Evolutionary conservation across 1,139 yeast genomes (phyloP), one percentile per base, ranked within the genome.

Genomic region (Lodderomyces orthopsilosis): DNA sequence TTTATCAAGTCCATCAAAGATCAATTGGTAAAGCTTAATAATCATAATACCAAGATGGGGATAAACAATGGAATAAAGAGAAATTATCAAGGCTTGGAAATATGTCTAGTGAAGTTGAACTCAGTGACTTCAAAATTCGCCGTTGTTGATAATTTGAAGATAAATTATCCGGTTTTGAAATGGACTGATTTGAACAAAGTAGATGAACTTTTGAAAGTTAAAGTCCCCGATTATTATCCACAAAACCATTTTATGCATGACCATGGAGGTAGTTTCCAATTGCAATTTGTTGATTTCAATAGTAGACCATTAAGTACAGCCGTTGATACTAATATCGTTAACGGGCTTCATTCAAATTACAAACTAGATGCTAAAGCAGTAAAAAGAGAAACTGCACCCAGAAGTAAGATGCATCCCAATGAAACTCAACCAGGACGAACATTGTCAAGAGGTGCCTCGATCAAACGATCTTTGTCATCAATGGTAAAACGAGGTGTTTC

Each of bases 1-100:
- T 42, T 42, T 36, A 42, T 50, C 21, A 50, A 50, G 24, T 32
- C 15, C 8, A 41, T 49, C n/a, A 45, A 45, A 32, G 53, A 50
- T 40, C 33, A 44, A 33, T 37, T 47, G 23, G 26, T 30, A 8
- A 37, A 42, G 19, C 22, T 14, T 35, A 43, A 19, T 37, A 43
- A 36, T 36, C 34, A 30, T 10, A 15, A 30, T 15, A 30, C 15
- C 19, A 30, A 30, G 10, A 15, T 30, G 34, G 34, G 34, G 15
- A 13, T 15, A 6, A 15, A 30, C 19, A 30, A 30, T 30, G 34
- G 18, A 30, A 10, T 30, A 8, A 42, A 21, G 37, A 30, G 37
- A 34, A 40, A 38, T 33, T 38, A 13, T 23, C 50, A 44, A 39
- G 53, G 47, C 21, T 45, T 49, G 35, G 49, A 46, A 33, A 42